A percentile compares a stretch with the other conserved stretches of the same genome.
Evolutionary conservation across 2,329 filamentous ascomycete genomes (phyloP).

Genomic region (Bipolaris cookei): DNA sequence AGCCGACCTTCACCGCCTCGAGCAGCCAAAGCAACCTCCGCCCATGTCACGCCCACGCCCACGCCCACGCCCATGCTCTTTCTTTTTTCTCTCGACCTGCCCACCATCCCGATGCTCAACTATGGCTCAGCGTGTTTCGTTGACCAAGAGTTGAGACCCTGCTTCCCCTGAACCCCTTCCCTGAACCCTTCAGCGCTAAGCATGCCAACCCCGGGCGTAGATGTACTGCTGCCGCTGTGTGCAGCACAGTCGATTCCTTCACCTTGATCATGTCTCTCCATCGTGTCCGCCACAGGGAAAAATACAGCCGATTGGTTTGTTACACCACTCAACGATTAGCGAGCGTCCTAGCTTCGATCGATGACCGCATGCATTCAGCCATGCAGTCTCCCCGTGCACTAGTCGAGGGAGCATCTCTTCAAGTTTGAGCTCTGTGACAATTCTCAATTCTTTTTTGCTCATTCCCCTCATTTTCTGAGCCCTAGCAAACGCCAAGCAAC

Average conservation of each 20-base stretch:
- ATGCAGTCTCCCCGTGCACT: constrained; percentile 9
- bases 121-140: background rate
- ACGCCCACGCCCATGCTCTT: background rate
- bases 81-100: background rate
- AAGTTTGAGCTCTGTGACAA: constrained; percentile 5
- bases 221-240: background rate
- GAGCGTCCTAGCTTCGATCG: constrained; percentile 27
- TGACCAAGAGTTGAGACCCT: background rate
- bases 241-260: background rate
- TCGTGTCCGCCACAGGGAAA: background rate
- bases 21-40: too few species aligned
- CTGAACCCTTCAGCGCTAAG: background rate
- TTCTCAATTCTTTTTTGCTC: background rate
- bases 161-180: background rate
- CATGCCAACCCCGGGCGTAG: too few species aligned
- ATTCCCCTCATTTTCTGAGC: background rate
- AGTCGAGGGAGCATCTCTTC: constrained; percentile 7
- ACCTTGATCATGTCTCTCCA: background rate
- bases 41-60: too few species aligned
- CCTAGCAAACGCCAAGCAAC: background rate
- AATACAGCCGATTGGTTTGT: constrained; percentile 12
- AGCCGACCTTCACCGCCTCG: background rate
- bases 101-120: background rate
- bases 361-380: constrained; percentile 41
- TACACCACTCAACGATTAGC: constrained; percentile 10